phyloP scores from a whole-genome alignment of 768 basidiomycete genomes.

The Suillus clintonianus region DNA sequence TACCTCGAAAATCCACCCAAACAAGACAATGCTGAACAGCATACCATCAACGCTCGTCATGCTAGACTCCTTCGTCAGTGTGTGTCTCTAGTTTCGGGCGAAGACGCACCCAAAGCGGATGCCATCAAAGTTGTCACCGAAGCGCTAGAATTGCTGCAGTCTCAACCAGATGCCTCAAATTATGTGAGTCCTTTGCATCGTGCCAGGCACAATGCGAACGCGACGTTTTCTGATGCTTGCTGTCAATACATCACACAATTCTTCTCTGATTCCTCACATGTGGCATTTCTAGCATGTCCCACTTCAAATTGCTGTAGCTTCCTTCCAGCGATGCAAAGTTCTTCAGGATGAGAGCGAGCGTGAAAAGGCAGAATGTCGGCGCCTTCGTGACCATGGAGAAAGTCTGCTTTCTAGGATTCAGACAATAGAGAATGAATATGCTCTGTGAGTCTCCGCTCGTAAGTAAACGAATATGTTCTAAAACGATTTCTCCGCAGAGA shows the following conservation, averaged over 20 bases:
- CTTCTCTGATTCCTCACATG: constrained; percentile 20
- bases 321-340: constrained; percentile 41
- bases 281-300: constrained; percentile 31
- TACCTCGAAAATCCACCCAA: constrained; percentile 55
- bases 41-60: constrained; percentile 41
- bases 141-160: constrained; percentile 52
- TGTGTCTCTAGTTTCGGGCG: constrained; percentile 34
- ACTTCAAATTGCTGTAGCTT: constrained; percentile 30
- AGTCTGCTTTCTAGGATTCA: constrained; percentile 34
- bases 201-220: neutral
- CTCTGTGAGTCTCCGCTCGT: constrained; percentile 22
- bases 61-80: constrained; percentile 33
- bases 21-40: constrained; percentile 33
- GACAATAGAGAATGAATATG: constrained; percentile 31
- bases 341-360: constrained; percentile 36
- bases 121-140: constrained; percentile 44
- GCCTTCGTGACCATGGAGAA: constrained; percentile 35
- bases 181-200: constrained; percentile 23
- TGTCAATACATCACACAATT: neutral
- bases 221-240: neutral
- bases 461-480: neutral
- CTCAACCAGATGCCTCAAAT: constrained; percentile 40
- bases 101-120: constrained; percentile 31
- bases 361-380: constrained; percentile 32
- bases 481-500: neutral